These are phyloP conservation scores for Neurospora tetraspora DNA, from an alignment of 495 filamentous ascomycete species.

Conservation along the genomic window DNA sequence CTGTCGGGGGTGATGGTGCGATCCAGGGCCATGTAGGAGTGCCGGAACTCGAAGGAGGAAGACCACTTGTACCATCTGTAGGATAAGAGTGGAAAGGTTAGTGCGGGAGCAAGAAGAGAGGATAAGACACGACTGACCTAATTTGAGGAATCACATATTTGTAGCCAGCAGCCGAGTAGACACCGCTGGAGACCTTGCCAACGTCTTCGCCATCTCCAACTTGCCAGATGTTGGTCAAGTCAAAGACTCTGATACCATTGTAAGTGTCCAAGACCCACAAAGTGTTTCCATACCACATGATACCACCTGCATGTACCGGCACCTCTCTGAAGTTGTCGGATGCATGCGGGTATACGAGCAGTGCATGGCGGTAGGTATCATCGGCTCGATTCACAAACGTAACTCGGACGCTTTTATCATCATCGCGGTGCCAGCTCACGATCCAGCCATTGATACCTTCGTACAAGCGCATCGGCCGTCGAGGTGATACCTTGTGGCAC, in stretches of 20 bases:
- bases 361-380: slow-evolving; percentile 29
- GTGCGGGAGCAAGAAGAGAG: neutral
- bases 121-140: neutral
- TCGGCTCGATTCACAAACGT: slow-evolving; percentile 24
- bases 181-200: neutral
- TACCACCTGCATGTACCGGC: slow-evolving; percentile 6
- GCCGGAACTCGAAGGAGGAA: slow-evolving; percentile 1
- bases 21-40: slow-evolving; percentile 9
- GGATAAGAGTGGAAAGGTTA: neutral
- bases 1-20: slow-evolving; percentile 2
- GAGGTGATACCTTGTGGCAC: slow-evolving; percentile 31
- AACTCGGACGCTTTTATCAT: slow-evolving; percentile 23
- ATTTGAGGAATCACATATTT: slow-evolving; percentile 9
- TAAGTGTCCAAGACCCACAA: slow-evolving; percentile 8
- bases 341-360: slow-evolving; percentile 16
- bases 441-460: slow-evolving; percentile 27
- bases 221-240: slow-evolving; percentile 7
- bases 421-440: slow-evolving; percentile 29
- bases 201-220: slow-evolving; percentile 3
- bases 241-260: slow-evolving; percentile 9
- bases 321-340: slow-evolving; percentile 6
- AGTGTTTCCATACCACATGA: slow-evolving; percentile 11
- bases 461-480: slow-evolving; percentile 28
- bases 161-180: slow-evolving; percentile 7
- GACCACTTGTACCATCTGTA: slow-evolving; percentile 11